Percentiles rank a stretch among this genome's conserved stretches.
phyloP scores from a whole-genome alignment of 2,329 filamentous ascomycete species.

The Xylaria sp. region DNA sequence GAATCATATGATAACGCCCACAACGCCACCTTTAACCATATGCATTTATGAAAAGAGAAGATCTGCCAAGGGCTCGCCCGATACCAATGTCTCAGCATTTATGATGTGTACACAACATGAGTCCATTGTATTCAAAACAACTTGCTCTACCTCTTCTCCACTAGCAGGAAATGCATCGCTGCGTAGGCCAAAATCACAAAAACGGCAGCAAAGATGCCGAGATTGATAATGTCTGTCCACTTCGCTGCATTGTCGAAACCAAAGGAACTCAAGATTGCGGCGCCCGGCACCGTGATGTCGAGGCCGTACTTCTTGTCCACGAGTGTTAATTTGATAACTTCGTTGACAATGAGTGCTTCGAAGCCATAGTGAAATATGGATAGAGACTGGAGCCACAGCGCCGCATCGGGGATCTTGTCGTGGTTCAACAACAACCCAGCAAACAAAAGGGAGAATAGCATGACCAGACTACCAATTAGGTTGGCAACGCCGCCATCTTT shows the following conservation, averaged over 20 bases:
- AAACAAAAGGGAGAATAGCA: slow-evolving; percentile 97
- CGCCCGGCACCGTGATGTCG: slow-evolving; percentile 95
- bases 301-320: slow-evolving; percentile 96
- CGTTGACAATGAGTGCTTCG: slow-evolving; percentile 96
- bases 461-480: slow-evolving; percentile 91
- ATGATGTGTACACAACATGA: slow-evolving; percentile 18
- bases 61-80: slow-evolving; percentile 17
- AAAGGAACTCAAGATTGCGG: slow-evolving; percentile 92
- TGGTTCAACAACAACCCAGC: slow-evolving; percentile 95
- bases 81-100: not conserved
- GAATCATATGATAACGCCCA: slow-evolving; percentile 33
- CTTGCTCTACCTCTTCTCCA: slow-evolving; percentile 79
- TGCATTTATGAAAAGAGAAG: slow-evolving; percentile 35
- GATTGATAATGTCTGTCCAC: slow-evolving; percentile 84
- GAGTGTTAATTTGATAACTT: slow-evolving; percentile 89
- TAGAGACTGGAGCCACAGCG: slow-evolving; percentile 89
- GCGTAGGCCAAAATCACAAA: slow-evolving; percentile 90
- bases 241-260: slow-evolving; percentile 90
- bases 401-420: slow-evolving; percentile 85
- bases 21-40: slow-evolving; percentile 33
- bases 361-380: slow-evolving; percentile 99
- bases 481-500: slow-evolving; percentile 92
- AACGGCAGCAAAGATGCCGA: slow-evolving; percentile 82
- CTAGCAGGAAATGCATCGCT: slow-evolving; percentile 92
- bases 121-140: not conserved